phyloP scores from a whole-genome alignment of 148 eudicot species.

The Fagopyrum esculentum region DNA sequence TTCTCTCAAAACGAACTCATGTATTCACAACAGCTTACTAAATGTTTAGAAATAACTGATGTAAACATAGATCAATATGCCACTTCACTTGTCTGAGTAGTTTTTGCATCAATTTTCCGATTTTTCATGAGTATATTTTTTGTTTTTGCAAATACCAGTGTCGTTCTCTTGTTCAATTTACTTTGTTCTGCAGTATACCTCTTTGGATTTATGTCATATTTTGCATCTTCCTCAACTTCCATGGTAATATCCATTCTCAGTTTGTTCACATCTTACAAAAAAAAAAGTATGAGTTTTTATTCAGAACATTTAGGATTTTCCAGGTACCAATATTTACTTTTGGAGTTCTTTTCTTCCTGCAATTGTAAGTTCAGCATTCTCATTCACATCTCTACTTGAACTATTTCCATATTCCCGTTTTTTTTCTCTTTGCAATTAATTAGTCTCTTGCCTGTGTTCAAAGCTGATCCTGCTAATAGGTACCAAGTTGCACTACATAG shows the following conservation, averaged over 20 bases:
- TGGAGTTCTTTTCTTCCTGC: conserved; percentile 73
- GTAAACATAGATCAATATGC: not conserved
- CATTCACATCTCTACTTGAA: not conserved
- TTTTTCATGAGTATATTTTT: not conserved
- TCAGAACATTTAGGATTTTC: not conserved
- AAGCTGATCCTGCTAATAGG: conserved; percentile 56
- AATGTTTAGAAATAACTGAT: not conserved
- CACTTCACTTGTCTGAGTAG: not conserved
- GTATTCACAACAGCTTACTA: not conserved
- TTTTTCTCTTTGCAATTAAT: not conserved
- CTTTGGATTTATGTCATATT: conserved; percentile 69
- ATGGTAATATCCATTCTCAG: conserved; percentile 42
- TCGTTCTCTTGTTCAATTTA: not conserved
- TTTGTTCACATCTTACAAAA: not conserved
- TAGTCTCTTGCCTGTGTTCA: not conserved
- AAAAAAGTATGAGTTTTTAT: not conserved
- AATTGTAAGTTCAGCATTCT: conserved; percentile 35
- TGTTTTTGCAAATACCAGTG: not conserved
- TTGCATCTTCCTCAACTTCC: conserved; percentile 63
- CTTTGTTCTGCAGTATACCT: conserved; percentile 48
- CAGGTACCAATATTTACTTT: conserved; percentile 68
- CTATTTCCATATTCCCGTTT: not conserved
- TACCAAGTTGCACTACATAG: conserved; percentile 64
- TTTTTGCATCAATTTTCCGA: not conserved
- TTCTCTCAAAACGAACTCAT: not conserved